These are phyloP conservation scores for Trichosporon sp. DNA, from an alignment of 1,284 basidiomycete species.

Conservation along the genomic window DNA sequence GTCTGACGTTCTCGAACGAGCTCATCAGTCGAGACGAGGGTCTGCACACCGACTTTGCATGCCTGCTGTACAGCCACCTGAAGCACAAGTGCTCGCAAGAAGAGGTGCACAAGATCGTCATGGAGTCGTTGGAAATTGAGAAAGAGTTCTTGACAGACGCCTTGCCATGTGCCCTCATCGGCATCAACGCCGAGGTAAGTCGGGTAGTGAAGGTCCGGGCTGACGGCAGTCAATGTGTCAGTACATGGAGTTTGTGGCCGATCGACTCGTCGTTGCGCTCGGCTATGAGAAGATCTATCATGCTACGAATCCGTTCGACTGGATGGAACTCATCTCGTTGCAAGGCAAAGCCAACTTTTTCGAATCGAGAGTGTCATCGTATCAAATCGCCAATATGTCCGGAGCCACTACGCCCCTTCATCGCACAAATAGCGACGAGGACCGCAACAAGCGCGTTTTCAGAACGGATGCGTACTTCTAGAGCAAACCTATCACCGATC, in stretches of 20 bases:
- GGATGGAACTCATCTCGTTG: slow-evolving; percentile 88
- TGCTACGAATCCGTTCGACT: slow-evolving; percentile 64
- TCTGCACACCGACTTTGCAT: slow-evolving; percentile 79
- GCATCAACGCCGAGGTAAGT: slow-evolving; percentile 53
- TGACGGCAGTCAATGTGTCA: slow-evolving; percentile 81
- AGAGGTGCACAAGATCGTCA: slow-evolving; percentile 65
- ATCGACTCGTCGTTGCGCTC: slow-evolving; percentile 73
- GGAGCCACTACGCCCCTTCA: slow-evolving; percentile 29
- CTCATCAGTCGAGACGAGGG: slow-evolving; percentile 95
- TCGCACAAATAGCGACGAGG: slow-evolving; percentile 8
- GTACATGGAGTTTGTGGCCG: slow-evolving; percentile 94
- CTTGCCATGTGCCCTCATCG: slow-evolving; percentile 51
- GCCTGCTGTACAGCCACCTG: slow-evolving; percentile 71
- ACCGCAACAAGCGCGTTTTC: slow-evolving; percentile 18
- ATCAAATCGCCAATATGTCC: slow-evolving; percentile 42
- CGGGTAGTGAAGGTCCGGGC: slow-evolving; percentile 4
- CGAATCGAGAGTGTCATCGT: slow-evolving; percentile 44
- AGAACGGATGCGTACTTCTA: slow-evolving; percentile 28
- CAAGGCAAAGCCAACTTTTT: slow-evolving; percentile 54
- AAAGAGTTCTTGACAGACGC: slow-evolving; percentile 69
- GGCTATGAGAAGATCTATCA: slow-evolving; percentile 74
- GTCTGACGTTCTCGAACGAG: slow-evolving; percentile 91
- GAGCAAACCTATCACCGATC: background rate
- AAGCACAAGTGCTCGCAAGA: slow-evolving; percentile 64
- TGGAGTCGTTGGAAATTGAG: slow-evolving; percentile 73